phyloP scores from a whole-genome alignment of 192 early-diverging fungal species.

The Cladochytrium replicatum region DNA sequence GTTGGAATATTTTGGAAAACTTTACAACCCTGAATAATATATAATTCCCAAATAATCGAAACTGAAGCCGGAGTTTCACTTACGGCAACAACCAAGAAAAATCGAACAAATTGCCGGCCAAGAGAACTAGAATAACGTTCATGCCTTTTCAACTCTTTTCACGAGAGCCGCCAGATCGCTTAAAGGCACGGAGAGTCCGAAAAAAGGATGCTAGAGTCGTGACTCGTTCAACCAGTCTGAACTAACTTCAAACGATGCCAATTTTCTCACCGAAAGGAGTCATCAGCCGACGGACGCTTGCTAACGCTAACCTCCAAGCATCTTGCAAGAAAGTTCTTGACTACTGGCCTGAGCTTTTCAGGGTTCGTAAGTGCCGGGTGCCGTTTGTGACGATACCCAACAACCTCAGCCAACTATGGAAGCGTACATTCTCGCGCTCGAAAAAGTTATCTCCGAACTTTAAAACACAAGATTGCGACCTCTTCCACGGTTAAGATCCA shows the following conservation, averaged over 20 bases:
- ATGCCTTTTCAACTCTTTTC: slow-evolving; percentile 5
- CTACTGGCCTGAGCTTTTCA: slow-evolving; percentile 54
- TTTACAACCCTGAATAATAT: too few species aligned
- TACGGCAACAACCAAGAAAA: too few species aligned
- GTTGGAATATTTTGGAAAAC: too few species aligned
- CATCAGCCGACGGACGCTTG: slow-evolving; percentile 56
- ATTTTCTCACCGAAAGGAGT: too few species aligned
- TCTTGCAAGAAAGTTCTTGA: slow-evolving; percentile 71
- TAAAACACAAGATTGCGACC: too few species aligned
- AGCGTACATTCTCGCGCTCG: too few species aligned
- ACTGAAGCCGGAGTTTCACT: too few species aligned
- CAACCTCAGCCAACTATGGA: too few species aligned
- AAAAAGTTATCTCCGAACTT: too few species aligned
- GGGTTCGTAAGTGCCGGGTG: slow-evolving; percentile 70
- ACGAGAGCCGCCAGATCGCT: slow-evolving; percentile 65
- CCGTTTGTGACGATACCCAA: slow-evolving; percentile 55
- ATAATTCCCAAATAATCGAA: too few species aligned
- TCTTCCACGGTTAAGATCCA: too few species aligned
- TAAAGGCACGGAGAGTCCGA: slow-evolving; percentile 64
- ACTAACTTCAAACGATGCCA: too few species aligned
- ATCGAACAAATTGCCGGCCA: background rate
- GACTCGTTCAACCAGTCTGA: slow-evolving; percentile 54
- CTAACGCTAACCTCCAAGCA: slow-evolving; percentile 71
- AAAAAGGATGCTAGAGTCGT: slow-evolving; percentile 58
- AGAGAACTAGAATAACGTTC: background rate